Percentiles rank a stretch among this genome's conserved stretches.
phyloP scores from a whole-genome alignment of 2,329 filamentous ascomycete species.

The Verticillium nubilum region DNA sequence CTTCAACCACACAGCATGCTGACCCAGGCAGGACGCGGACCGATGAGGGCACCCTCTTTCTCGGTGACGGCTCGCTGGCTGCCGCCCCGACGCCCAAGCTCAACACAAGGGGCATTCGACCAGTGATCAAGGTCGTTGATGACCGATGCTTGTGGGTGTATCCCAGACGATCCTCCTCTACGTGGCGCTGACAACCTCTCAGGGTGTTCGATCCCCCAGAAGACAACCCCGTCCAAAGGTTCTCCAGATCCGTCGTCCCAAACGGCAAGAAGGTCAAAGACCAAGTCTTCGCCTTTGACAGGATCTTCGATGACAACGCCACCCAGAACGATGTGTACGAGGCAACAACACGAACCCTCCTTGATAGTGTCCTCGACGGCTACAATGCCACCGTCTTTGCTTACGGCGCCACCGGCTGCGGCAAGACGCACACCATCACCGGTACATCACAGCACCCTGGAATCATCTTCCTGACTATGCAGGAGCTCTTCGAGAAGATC shows the following conservation, averaged over 20 bases:
- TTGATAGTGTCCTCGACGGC: slow-evolving; percentile 92
- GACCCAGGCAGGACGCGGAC: slow-evolving; percentile 44
- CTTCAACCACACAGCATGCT: background rate
- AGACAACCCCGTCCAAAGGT: slow-evolving; percentile 85
- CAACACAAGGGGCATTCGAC: slow-evolving; percentile 77
- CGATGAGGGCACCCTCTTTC: slow-evolving; percentile 84
- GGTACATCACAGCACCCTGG: slow-evolving; percentile 89
- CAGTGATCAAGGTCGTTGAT: slow-evolving; percentile 94
- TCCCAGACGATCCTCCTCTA: background rate
- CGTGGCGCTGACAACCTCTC: slow-evolving; percentile 1
- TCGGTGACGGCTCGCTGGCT: slow-evolving; percentile 96
- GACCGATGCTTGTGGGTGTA: slow-evolving; percentile 81
- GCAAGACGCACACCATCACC: slow-evolving; percentile 96
- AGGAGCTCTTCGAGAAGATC: slow-evolving; percentile 96
- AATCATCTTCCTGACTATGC: slow-evolving; percentile 98
- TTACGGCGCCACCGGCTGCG: slow-evolving; percentile 95
- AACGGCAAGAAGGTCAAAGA: slow-evolving; percentile 92
- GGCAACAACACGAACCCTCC: slow-evolving; percentile 78
- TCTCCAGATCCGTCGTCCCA: slow-evolving; percentile 74
- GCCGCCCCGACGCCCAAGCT: slow-evolving; percentile 78
- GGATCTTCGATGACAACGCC: slow-evolving; percentile 93
- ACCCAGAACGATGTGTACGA: slow-evolving; percentile 94
- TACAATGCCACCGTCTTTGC: slow-evolving; percentile 99
- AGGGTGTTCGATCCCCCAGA: slow-evolving; percentile 97
- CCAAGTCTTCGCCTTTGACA: slow-evolving; percentile 94